These are phyloP conservation scores for Catenaria anguillulae DNA, from an alignment of 371 early-diverging fungal genomes.

Conservation along the genomic window DNA sequence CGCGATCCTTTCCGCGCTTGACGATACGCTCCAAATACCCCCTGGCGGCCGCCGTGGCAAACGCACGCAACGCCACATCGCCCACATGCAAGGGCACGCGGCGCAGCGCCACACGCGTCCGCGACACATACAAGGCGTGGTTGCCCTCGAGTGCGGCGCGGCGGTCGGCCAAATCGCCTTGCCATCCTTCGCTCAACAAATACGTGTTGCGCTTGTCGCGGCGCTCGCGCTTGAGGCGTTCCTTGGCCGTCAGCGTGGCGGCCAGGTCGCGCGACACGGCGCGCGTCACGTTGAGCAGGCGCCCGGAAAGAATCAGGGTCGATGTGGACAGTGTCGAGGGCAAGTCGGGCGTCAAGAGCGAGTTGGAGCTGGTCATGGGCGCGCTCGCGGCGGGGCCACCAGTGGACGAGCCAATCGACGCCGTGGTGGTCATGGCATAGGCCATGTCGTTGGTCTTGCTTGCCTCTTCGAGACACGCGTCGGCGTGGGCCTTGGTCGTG, in stretches of 20 bases:
- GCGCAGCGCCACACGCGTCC: conserved; percentile 72
- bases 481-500: conserved; percentile 49
- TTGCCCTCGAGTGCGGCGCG: conserved; percentile 60
- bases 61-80: not conserved
- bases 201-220: conserved; percentile 70
- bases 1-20: not conserved
- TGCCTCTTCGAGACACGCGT: conserved; percentile 51
- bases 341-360: conserved; percentile 51
- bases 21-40: not conserved
- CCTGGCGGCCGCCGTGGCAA: not conserved
- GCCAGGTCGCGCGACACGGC: conserved; percentile 67
- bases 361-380: conserved; percentile 8
- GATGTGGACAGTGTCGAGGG: conserved; percentile 31
- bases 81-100: conserved; percentile 59
- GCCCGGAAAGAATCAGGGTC: conserved; percentile 59
- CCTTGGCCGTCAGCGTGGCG: conserved; percentile 41
- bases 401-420: conserved; percentile 13
- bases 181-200: conserved; percentile 37
- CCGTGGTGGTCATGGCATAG: conserved; percentile 12
- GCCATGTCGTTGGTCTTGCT: conserved; percentile 20
- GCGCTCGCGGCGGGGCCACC: conserved; percentile 7
- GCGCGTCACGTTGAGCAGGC: conserved; percentile 59
- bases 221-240: conserved; percentile 35
- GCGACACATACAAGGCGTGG: conserved; percentile 73
- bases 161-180: not conserved